Evolutionary conservation across 352 stramenopile genomes (phyloP), one percentile per base, ranked within the genome.

Genomic region (Blastocystis sp.): DNA sequence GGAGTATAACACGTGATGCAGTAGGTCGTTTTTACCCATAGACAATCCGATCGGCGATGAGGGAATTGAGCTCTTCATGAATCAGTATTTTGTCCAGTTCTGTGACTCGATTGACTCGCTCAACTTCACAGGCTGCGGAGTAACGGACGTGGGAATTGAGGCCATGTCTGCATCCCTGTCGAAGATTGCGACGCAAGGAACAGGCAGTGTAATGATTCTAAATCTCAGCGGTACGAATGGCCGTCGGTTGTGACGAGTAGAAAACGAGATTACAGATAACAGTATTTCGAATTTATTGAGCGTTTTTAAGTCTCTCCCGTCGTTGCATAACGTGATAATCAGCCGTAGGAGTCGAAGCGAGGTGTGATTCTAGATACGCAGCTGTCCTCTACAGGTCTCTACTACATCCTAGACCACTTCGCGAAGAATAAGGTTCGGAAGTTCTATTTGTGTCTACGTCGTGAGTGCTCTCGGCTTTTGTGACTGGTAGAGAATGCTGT

Each of bases 211-310:
- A 20, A 29, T 39, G 15, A 55, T 53, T 7, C 3, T 84, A 4
- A 84, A 84, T 47, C 73, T 84, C 53, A 84, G 73, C 56, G 73
- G 73, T 84, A 29, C n/a, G 8, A 1, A 4, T 4, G n/a, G 0
- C 11, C 0, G 1, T 20, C 2, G 34, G 2, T 5, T 50, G 34
- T 66, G 43, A 66, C 15, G 8, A 20, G 29, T 64, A 84, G 73
- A 84, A 11, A 84, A 84, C 62, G 43, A 20, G 29, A 39, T 84
- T n/a, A 54, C 50, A 23, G 73, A 84, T 69, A 20, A 11, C 20
- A 26, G 23, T 37, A 23, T 84, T 7, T 29, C 13, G 20, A 45
- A 56, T 43, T 7, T 84, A 26, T 34, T 61, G n/a, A 9, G 26
- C 20, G 20, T 84, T 7, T 45, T 84, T 26, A 8, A 15, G 26